Base-by-base conservation (phyloP, 768 basidiomycete species). In the Galerina sulciceps region DNA sequence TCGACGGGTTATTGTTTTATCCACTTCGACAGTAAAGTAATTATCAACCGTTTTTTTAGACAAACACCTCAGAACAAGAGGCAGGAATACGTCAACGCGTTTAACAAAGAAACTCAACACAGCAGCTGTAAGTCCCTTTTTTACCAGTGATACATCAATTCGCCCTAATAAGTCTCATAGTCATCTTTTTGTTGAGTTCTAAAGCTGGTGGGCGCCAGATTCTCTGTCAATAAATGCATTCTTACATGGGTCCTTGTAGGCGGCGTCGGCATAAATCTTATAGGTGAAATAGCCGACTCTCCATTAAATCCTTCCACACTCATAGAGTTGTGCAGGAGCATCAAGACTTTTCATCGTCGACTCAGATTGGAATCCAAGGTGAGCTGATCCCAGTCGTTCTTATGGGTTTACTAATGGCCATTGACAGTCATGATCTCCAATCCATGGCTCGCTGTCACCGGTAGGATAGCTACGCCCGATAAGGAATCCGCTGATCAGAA, bases 391-490 rank as follows among this genome's bases (percentile, higher is more conserved):
- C 37, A n/a, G 3, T 18, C 59, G 15, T 4, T 15, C 26, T 37
- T 38, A 26, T 22, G n/a, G 34, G 17, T n/a, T 37, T 55, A 26
- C 20, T 52, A 8, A 54, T 17, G 53, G 57, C 31, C 55, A 49
- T 18, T 45, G 3, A 26, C 55, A 93, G 91, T 66, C 91, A 91
- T 66, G 97, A 99, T 75, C 73, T 95, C 15, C 97, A 99, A 73
- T 90, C 97, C 1, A 99, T 99, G 96, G 96, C 95, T 51, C 86
- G 96, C 48, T 96, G 96, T 69, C 93, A 96, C 73, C 84, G 94
- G 94, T 93, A 59, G 45, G 76, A 45, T 10, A 36, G 45, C 38
- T 26, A 34, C 42, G 37, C 57, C 17, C 51, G n/a, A 58, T 20
- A 52, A 26, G 34, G 2, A 18, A 18, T 50, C 57, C 56, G 10